Percentiles rank a stretch among this genome's conserved stretches.
These are phyloP conservation scores for Phytophthora multivora DNA, from an alignment of 352 stramenopile genomes.

Conservation along the genomic window DNA sequence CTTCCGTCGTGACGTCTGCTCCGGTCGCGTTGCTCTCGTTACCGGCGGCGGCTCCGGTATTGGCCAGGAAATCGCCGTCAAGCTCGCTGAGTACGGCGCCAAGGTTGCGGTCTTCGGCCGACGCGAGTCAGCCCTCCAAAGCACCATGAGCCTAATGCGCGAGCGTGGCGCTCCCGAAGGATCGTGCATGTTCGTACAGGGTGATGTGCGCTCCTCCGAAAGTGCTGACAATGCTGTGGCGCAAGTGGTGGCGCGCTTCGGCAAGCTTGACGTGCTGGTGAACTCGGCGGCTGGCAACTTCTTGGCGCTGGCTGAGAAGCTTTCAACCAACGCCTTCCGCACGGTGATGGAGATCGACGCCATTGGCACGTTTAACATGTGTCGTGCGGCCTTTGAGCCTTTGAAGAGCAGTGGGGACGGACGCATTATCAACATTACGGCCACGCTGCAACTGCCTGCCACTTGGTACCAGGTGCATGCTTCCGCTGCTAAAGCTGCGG, in stretches of 20 bases:
- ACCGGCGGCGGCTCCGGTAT: slow-evolving; percentile 95
- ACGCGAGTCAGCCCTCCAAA: slow-evolving; percentile 88
- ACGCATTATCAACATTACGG: slow-evolving; percentile 96
- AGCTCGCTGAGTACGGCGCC: slow-evolving; percentile 91
- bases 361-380: slow-evolving; percentile 97
- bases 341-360: slow-evolving; percentile 98
- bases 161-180: slow-evolving; percentile 44
- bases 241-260: slow-evolving; percentile 79
- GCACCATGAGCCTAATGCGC: slow-evolving; percentile 67
- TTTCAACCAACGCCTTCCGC: slow-evolving; percentile 94
- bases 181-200: slow-evolving; percentile 48
- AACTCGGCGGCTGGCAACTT: slow-evolving; percentile 97
- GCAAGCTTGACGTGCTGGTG: slow-evolving; percentile 92
- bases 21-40: slow-evolving; percentile 87
- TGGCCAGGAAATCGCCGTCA: slow-evolving; percentile 93
- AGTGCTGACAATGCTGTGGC: slow-evolving; percentile 78
- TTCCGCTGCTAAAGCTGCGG: slow-evolving; percentile 93
- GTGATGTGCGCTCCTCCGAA: slow-evolving; percentile 90
- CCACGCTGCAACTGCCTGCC: slow-evolving; percentile 90
- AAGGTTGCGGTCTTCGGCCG: slow-evolving; percentile 94
- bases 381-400: slow-evolving; percentile 80
- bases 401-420: slow-evolving; percentile 76
- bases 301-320: slow-evolving; percentile 80
- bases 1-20: slow-evolving; percentile 60
- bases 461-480: slow-evolving; percentile 96